These are phyloP conservation scores for Kwoniella pini DNA, from an alignment of 768 basidiomycete genomes.

Conservation along the genomic window DNA sequence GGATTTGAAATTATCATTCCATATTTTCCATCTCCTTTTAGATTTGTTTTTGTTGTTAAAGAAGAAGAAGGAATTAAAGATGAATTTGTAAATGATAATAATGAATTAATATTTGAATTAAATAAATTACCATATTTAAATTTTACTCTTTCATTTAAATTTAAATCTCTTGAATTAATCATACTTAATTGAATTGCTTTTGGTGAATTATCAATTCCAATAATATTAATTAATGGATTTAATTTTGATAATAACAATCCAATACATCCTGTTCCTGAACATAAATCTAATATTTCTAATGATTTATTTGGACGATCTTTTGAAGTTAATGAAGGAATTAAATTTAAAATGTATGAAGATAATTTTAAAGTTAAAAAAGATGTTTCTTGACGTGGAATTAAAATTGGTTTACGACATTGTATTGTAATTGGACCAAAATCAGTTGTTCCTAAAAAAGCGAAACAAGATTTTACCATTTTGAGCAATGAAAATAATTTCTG, in stretches of 20 bases:
- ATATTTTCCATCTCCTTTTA: not conserved
- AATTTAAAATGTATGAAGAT: constrained; percentile 68
- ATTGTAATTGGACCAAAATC: constrained; percentile 78
- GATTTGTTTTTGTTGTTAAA: constrained; percentile 54
- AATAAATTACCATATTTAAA: constrained; percentile 20
- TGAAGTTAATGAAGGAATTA: constrained; percentile 19
- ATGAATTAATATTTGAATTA: not conserved
- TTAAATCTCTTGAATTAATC: constrained; percentile 6
- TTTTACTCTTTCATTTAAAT: constrained; percentile 4
- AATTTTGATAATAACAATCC: constrained; percentile 73
- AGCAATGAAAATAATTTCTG: too few relatives aligned
- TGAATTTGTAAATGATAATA: too few relatives aligned
- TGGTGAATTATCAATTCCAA: constrained; percentile 36
- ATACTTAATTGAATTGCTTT: constrained; percentile 25
- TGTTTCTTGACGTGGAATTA: constrained; percentile 95
- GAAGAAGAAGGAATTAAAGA: not conserved
- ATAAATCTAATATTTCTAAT: constrained; percentile 73
- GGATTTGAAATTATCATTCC: constrained; percentile 46
- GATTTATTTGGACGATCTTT: constrained; percentile 52
- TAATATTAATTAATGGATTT: not conserved
- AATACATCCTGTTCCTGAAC: constrained; percentile 91
- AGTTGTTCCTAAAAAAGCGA: constrained; percentile 37
- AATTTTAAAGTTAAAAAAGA: constrained; percentile 35
- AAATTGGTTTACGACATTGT: constrained; percentile 70
- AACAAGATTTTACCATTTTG: too few relatives aligned